Conservation (phyloP, 208 protist genomes). For the Crithidia expoeki region DNA sequence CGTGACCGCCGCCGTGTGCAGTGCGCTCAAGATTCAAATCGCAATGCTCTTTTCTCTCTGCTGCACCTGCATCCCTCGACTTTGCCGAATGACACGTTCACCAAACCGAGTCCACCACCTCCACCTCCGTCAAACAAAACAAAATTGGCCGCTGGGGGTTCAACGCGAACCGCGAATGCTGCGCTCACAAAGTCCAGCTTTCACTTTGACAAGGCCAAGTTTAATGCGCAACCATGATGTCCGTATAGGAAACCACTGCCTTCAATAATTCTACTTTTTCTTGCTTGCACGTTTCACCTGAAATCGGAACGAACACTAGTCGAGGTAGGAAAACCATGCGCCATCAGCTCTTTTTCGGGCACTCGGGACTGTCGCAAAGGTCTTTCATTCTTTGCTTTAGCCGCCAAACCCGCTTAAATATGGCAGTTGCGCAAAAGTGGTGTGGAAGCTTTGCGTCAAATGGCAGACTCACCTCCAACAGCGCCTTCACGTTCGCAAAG, state of each 20-base stretch:
- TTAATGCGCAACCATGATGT: too few relatives aligned
- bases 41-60: conserved; percentile 29
- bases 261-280: background rate
- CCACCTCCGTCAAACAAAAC: background rate
- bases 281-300: too few relatives aligned
- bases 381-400: too few relatives aligned
- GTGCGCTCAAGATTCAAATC: background rate
- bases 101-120: background rate
- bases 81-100: conserved; percentile 1
- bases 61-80: conserved; percentile 9
- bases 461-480: too few relatives aligned
- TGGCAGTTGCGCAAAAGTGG: too few relatives aligned
- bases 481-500: too few relatives aligned
- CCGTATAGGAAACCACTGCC: too few relatives aligned
- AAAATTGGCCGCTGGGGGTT: background rate
- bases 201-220: conserved; percentile 39
- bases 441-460: too few relatives aligned
- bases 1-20: conserved; percentile 19
- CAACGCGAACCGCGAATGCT: background rate
- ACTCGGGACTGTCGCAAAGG: too few relatives aligned
- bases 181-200: conserved; percentile 21
- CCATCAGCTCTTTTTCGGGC: too few relatives aligned
- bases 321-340: too few relatives aligned
- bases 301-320: background rate
- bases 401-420: too few relatives aligned